phyloP scores from a whole-genome alignment of 2,329 filamentous ascomycete species.

The Phaeosphaeriaceae sp. region DNA sequence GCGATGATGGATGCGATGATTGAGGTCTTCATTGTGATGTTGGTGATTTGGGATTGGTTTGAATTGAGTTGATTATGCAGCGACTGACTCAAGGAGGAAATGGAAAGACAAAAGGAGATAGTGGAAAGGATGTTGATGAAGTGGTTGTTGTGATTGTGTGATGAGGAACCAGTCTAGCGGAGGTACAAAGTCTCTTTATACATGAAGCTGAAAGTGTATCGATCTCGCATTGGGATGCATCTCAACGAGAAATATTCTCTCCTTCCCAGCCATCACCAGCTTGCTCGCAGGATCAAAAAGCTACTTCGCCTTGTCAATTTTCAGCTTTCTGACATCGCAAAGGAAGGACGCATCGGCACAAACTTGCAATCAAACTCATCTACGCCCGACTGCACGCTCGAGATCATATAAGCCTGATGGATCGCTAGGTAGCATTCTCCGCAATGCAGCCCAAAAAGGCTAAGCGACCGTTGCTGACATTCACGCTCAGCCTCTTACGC shows the following conservation, averaged over 20 bases:
- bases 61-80: conserved; percentile 8
- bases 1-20: conserved; percentile 17
- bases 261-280: neutral
- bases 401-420: neutral
- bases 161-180: conserved; percentile 6
- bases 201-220: neutral
- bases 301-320: neutral
- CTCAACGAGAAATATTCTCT: neutral
- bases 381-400: neutral
- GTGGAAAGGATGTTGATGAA: conserved; percentile 12
- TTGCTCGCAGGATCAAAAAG: neutral
- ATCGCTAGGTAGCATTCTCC: neutral
- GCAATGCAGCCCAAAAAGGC: neutral
- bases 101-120: conserved; percentile 8
- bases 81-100: conserved; percentile 11
- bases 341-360: no score
- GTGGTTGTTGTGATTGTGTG: conserved; percentile 12
- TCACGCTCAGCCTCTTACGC: neutral
- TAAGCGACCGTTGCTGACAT: neutral
- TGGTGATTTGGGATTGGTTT: neutral
- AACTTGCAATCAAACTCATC: neutral
- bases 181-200: conserved; percentile 6
- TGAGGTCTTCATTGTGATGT: conserved; percentile 21
- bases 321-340: neutral
- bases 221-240: neutral